A percentile compares a stretch with the other conserved stretches of the same genome.
Conservation (phyloP, 1,284 basidiomycete genomes). For the Hymenochaete sp. region DNA sequence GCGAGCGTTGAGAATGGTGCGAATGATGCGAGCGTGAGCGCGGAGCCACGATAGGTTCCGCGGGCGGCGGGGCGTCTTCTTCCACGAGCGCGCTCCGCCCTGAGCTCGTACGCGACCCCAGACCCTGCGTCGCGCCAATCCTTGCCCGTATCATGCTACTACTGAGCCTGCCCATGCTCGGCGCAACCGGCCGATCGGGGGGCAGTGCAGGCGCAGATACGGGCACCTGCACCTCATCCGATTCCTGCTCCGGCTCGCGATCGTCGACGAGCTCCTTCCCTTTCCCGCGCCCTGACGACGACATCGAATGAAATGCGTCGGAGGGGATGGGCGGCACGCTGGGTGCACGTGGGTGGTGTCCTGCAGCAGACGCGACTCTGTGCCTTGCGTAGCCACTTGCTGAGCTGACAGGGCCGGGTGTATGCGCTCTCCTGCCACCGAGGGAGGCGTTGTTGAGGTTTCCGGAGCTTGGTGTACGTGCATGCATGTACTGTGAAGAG, state of each 20-base stretch:
- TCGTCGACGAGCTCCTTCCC: conserved; percentile 14
- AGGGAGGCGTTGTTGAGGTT: not conserved
- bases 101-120: conserved; percentile 6
- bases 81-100: conserved; percentile 11
- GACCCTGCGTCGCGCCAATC: too few relatives aligned
- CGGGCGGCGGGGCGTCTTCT: conserved; percentile 12
- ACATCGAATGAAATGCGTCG: too few relatives aligned
- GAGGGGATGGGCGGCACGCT: conserved; percentile 2
- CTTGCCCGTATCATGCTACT: too few relatives aligned
- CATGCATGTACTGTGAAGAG: too few relatives aligned
- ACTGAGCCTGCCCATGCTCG: conserved; percentile 2
- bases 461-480: not conserved
- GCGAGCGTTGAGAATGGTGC: not conserved
- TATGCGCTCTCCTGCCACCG: conserved; percentile 7
- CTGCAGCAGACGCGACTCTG: not conserved
- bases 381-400: conserved; percentile 13
- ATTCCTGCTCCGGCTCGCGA: conserved; percentile 11
- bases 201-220: not conserved
- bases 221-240: too few relatives aligned
- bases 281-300: not conserved
- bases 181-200: not conserved
- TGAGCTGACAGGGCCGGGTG: conserved; percentile 6
- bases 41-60: not conserved
- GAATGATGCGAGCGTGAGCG: not conserved
- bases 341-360: not conserved